These are phyloP conservation scores for Whalleya microplaca DNA, from an alignment of 2,329 filamentous ascomycete species.

Conservation along the genomic window DNA sequence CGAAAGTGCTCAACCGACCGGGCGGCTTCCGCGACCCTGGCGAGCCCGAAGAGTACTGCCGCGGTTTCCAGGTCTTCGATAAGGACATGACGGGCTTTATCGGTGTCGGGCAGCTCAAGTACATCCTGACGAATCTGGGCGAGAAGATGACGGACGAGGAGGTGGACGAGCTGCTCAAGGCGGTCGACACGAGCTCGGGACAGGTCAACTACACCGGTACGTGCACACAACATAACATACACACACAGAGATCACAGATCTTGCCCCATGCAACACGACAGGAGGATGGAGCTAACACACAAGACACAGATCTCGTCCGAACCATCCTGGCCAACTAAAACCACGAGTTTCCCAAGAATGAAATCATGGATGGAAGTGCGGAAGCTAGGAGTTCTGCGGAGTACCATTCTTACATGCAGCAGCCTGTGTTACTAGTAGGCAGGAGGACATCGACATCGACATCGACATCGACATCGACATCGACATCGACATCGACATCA, in stretches of 20 bases:
- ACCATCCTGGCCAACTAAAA: slow-evolving; percentile 82
- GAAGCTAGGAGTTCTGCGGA: slow-evolving; percentile 31
- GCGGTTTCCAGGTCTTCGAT: slow-evolving; percentile 98
- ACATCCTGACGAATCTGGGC: slow-evolving; percentile 95
- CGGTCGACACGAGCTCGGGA: slow-evolving; percentile 91
- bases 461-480: too few relatives aligned
- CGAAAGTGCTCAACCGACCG: slow-evolving; percentile 94
- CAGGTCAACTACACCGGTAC: slow-evolving; percentile 97
- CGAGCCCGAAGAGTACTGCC: slow-evolving; percentile 97
- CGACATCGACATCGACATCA: too few relatives aligned
- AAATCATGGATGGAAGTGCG: slow-evolving; percentile 20
- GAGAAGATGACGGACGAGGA: slow-evolving; percentile 99
- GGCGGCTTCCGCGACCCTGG: slow-evolving; percentile 98
- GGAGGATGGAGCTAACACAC: slow-evolving; percentile 15
- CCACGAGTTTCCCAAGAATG: not conserved
- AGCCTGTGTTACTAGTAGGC: slow-evolving; percentile 17
- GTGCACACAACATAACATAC: slow-evolving; percentile 31
- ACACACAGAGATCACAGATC: too few relatives aligned
- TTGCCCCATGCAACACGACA: too few relatives aligned
- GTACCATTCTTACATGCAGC: slow-evolving; percentile 19
- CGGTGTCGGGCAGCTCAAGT: slow-evolving; percentile 95
- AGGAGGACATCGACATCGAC: too few relatives aligned
- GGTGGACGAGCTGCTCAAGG: slow-evolving; percentile 98
- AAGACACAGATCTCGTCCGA: slow-evolving; percentile 71
- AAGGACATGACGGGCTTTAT: slow-evolving; percentile 99